Evolutionary conservation across 2,329 filamentous ascomycete species (phyloP), one percentile per base, ranked within the genome.

Genomic region (Xylariaceae sp.): DNA sequence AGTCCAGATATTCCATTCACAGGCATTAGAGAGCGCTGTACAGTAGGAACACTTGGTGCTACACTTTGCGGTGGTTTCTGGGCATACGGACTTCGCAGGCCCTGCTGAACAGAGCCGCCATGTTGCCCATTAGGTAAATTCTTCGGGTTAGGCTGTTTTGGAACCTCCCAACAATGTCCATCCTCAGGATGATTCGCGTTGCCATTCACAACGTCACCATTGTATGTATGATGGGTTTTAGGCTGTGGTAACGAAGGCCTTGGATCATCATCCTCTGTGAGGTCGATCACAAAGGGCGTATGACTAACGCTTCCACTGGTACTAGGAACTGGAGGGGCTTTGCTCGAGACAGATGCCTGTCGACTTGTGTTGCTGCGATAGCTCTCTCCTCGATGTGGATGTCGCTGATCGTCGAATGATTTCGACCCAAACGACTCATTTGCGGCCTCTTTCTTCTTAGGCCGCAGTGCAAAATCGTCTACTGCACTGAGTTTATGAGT

Each of bases 401-500:
- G 46, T 20, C 36, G 50, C 20, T 51, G 59, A 30, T 56, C 51
- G 18, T 54, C 58, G 33, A 36, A 51, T 15, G 18, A 11, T 35
- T 49, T 60, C 23, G 46, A 24, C 27, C 43, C 51, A 37, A 57
- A 50, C 13, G 44, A 29, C 23, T 53, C 47, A 50, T 53, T 57
- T 15, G 43, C 53, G 44, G 24, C 41, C 40, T 54, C 46, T 48
- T 46, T 63, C 21, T 57, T 56, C 27, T 56, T 61, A 18, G 64
- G 64, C 16, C 59, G 64, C 44, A 67, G 61, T 39, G 62, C 57
- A 62, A 67, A 67, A 50, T 61, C 58, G 21, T 63, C 60, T 46
- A 61, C 37, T 50, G 55, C 57, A 39, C 54, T 57, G 50, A 60
- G 54, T 51, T 40, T 61, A 43, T 50, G 43, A 50, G 50, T 43